A percentile compares a stretch with the other conserved stretches of the same genome.
phyloP scores from a whole-genome alignment of 352 stramenopile species.

The Phytophthora europaea region DNA sequence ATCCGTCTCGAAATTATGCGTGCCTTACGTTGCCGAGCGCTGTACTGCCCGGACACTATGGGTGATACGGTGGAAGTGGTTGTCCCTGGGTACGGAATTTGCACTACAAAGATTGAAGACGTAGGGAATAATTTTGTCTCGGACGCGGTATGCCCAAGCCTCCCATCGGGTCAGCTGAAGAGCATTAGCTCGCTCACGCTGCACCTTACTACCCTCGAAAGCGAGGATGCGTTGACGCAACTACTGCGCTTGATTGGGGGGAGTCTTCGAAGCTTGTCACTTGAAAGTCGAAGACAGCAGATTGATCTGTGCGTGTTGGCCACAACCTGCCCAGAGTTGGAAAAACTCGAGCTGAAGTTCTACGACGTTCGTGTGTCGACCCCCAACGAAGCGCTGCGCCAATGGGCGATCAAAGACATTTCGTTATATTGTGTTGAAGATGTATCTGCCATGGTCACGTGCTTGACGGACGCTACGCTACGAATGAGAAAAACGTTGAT shows the following conservation, averaged over 20 bases:
- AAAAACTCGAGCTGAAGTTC: not conserved
- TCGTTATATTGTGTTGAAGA: not conserved
- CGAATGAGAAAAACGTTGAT: not conserved
- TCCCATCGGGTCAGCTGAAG: not conserved
- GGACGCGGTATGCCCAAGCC: not conserved
- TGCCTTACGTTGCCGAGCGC: not conserved
- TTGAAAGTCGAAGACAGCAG: not conserved
- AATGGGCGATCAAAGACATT: not conserved
- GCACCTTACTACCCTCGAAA: not conserved
- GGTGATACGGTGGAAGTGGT: not conserved
- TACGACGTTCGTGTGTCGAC: not conserved
- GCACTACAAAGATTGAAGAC: not conserved
- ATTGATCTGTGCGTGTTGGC: not conserved
- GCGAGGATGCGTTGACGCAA: not conserved
- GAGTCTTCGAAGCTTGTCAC: not conserved
- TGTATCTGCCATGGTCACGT: not conserved
- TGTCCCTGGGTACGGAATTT: not conserved
- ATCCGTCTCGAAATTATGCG: not conserved
- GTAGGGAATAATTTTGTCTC: not conserved
- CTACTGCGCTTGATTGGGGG: not conserved
- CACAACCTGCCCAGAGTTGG: not conserved
- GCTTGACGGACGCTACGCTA: not conserved
- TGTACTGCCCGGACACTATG: not conserved
- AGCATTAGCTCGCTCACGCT: not conserved
- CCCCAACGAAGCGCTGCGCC: not conserved